Base-by-base conservation (phyloP, 352 stramenopile genomes). In the Phytophthora idaei region DNA sequence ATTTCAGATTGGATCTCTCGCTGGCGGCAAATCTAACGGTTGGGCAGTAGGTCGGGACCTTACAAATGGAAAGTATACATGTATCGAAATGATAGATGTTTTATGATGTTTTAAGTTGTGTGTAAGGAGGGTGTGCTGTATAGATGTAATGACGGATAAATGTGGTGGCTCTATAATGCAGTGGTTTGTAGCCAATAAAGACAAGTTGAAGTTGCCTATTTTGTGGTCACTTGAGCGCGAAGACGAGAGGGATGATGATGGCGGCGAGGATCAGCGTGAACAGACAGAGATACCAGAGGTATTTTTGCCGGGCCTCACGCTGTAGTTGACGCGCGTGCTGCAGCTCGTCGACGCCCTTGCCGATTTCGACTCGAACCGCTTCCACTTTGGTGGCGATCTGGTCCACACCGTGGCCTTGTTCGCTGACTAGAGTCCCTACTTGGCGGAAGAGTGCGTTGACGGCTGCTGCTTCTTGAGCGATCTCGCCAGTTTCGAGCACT, bases 301-400 rank as follows among this genome's bases (percentile, higher is more conserved):
- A 77, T 64, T 94, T 94, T 34, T 91, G 78, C 4, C 81, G 64
- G 2, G 80, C 82, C 57, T 93, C 82, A 10, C 69, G 68, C 53
- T 92, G 82, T 29, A 94, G 55, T 28, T 81, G 76, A 0, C 75
- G 74, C 45, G 86, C 84, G 47, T 90, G 81, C 58, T 83, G 66
- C 32, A 92, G 64, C 58, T 91, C 84, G 56, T 90, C 71, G n/a
- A 94, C 80, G 37, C 82, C 80, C 28, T 75, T 75, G 52, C 84
- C 83, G 66, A 94, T 94, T 69, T 90, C 80, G 27, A 94, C 76
- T 29, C 78, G 74, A 14, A 94, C 83, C 8, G 71, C 71, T 49
- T 92, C 86, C 11, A 94, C 81, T 55, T 94, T 92, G 58, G 65
- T 69, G 55, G 82, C 77, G 69, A 94, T 93, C 61, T 88, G 69